These are phyloP conservation scores for Penicillium sp. DNA, from an alignment of 2,329 filamentous ascomycete genomes.

Conservation along the genomic window DNA sequence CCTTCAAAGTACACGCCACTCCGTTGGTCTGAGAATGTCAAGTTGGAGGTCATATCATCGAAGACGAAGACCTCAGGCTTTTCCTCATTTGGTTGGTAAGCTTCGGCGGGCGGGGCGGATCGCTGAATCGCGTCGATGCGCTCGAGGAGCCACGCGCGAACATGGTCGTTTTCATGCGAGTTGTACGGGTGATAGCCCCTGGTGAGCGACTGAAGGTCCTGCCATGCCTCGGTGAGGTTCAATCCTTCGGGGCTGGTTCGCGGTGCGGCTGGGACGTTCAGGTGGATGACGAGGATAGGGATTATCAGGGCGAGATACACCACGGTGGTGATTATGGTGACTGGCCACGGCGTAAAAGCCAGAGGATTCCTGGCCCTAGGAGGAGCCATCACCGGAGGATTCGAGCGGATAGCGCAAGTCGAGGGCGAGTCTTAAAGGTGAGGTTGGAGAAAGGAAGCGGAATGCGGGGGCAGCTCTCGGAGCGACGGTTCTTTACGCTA, in stretches of 20 bases:
- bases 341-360: slow-evolving; percentile 76
- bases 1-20: slow-evolving; percentile 81
- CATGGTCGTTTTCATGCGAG: slow-evolving; percentile 76
- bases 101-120: slow-evolving; percentile 50
- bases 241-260: slow-evolving; percentile 62
- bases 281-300: slow-evolving; percentile 71
- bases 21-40: slow-evolving; percentile 63
- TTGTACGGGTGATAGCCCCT: slow-evolving; percentile 85
- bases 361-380: slow-evolving; percentile 50
- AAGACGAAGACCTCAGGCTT: slow-evolving; percentile 61
- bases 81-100: slow-evolving; percentile 22
- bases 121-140: slow-evolving; percentile 71
- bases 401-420: slow-evolving; percentile 6
- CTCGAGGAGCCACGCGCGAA: slow-evolving; percentile 72
- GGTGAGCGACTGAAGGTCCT: slow-evolving; percentile 75
- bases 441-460: slow-evolving; percentile 23
- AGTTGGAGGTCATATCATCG: slow-evolving; percentile 76
- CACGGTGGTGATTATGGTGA: slow-evolving; percentile 74
- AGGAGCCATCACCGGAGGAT: slow-evolving; percentile 34
- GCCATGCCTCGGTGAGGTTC: slow-evolving; percentile 84
- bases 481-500: slow-evolving; percentile 10
- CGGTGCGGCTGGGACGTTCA: slow-evolving; percentile 70
- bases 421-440: slow-evolving; percentile 10
- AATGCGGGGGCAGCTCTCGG: slow-evolving; percentile 25
- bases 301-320: slow-evolving; percentile 78